phyloP scores from a whole-genome alignment of 2,329 filamentous ascomycete species.

The Penicillium sp. region DNA sequence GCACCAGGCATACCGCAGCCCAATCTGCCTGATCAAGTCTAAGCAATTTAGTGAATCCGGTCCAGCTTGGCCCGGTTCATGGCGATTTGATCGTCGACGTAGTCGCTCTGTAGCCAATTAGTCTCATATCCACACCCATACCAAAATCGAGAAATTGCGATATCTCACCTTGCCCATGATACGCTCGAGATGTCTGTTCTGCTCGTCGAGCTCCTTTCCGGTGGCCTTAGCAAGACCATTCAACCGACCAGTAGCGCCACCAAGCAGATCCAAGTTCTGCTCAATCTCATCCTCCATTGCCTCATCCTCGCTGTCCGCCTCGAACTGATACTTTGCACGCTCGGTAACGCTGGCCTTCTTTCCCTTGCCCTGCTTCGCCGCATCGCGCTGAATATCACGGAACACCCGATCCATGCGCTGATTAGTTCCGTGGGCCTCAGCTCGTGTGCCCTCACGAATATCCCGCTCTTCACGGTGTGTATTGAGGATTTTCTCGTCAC shows the following conservation, averaged over 20 bases:
- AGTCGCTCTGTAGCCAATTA: slow-evolving; percentile 62
- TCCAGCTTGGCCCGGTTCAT: slow-evolving; percentile 72
- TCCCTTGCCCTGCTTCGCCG: slow-evolving; percentile 47
- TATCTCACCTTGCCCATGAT: slow-evolving; percentile 69
- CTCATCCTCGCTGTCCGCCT: slow-evolving; percentile 68
- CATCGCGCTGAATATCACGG: slow-evolving; percentile 59
- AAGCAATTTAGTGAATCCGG: slow-evolving; percentile 43
- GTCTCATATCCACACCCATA: slow-evolving; percentile 1
- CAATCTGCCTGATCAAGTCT: slow-evolving; percentile 3
- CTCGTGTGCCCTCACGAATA: slow-evolving; percentile 53
- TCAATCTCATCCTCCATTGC: slow-evolving; percentile 70
- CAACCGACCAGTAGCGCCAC: slow-evolving; percentile 62
- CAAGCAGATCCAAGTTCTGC: slow-evolving; percentile 58
- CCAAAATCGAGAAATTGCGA: background rate
- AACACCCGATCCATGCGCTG: slow-evolving; percentile 63
- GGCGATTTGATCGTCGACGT: slow-evolving; percentile 74
- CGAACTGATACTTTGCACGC: slow-evolving; percentile 70
- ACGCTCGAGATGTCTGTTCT: slow-evolving; percentile 73
- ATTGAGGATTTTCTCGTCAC: slow-evolving; percentile 66
- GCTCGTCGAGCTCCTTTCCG: slow-evolving; percentile 67
- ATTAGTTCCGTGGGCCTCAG: slow-evolving; percentile 50
- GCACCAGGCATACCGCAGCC: slow-evolving; percentile 31
- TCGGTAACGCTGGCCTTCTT: slow-evolving; percentile 56
- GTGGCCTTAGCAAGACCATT: slow-evolving; percentile 72
- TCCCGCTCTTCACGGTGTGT: slow-evolving; percentile 58